These are phyloP conservation scores for Candida namnaoensis DNA, from an alignment of 805 yeast genomes.

Conservation along the genomic window DNA sequence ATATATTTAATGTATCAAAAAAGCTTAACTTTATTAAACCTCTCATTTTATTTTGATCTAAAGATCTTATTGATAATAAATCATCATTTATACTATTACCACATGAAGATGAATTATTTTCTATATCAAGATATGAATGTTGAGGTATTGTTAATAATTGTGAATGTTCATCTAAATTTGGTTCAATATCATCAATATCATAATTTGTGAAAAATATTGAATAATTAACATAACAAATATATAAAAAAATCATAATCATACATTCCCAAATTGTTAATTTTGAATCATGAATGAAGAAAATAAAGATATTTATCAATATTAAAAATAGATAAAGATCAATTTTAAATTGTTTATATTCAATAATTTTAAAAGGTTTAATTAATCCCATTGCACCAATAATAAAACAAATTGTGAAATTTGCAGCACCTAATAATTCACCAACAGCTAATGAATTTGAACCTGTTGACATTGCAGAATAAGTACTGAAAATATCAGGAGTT, in stretches of 20 bases:
- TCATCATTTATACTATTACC: not conserved
- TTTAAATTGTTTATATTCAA: constrained; percentile 34
- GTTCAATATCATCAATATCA: constrained; percentile 18
- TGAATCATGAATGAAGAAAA: constrained; percentile 49
- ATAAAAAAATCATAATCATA: constrained; percentile 42
- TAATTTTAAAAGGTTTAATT: constrained; percentile 55
- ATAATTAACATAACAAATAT: constrained; percentile 45
- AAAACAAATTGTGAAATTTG: constrained; percentile 71
- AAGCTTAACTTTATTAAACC: constrained; percentile 24
- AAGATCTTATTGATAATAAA: not conserved
- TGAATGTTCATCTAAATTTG: not conserved
- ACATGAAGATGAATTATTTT: too few species aligned
- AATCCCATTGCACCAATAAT: constrained; percentile 76
- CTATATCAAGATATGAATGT: too few species aligned
- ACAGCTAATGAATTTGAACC: constrained; percentile 74
- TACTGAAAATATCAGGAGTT: constrained; percentile 80
- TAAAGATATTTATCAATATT: constrained; percentile 36
- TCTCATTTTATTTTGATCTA: constrained; percentile 12
- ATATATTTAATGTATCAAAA: constrained; percentile 28
- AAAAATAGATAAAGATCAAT: constrained; percentile 57
- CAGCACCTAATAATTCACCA: constrained; percentile 89
- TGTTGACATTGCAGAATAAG: constrained; percentile 70
- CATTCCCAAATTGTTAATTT: constrained; percentile 48
- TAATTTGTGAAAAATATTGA: constrained; percentile 35
- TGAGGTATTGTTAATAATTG: too few species aligned